Evolutionary conservation across 2,329 filamentous ascomycete species (phyloP), one percentile per base, ranked within the genome.

Genomic region (Exophiala mesophila): DNA sequence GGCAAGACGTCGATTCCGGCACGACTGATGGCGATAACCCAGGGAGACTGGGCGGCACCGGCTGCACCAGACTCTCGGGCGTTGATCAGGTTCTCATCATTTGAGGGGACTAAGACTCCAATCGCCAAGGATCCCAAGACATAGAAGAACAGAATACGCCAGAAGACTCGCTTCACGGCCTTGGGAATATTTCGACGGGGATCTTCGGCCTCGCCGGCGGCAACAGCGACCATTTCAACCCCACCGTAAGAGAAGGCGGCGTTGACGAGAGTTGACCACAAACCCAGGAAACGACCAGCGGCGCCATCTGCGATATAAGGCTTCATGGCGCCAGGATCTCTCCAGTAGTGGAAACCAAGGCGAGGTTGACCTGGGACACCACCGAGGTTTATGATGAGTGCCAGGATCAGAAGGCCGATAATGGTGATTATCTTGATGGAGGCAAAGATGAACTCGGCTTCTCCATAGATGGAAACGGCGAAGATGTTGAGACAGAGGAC

Each of bases 91-190:
- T 72, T 69, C 15, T 33, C 31, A 37, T 56, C 50, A 69, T 88
- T 67, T 70, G 84, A 88, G 1, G 83, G 83, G 3, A 89, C 81
- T 42, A 84, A 72, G 72, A 87, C 85, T 58, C 85, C 85, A 39
- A 90, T 70, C 38, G 89, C 73, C 40, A 90, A 73, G 30, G 88
- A 81, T n/a, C 78, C 81, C 45, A 87, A 63, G 56, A 82, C 73
- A 70, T 90, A 90, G 70, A 92, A 92, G 68, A 89, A 71, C 53
- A 87, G 66, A 60, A 90, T 66, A 43, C 70, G 67, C 61, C 64
- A 71, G 45, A 71, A 68, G 31, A 69, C 63, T 47, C 67, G 59
- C 33, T 62, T 57, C 10, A 68, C 64, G 5, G 70, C 70, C 43
- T 63, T 63, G 18, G 62, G 62, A 17, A 65, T 63, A 47, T 63